Percentiles rank a stretch among this genome's conserved stretches.
phyloP scores from a whole-genome alignment of 106 monocot species.

The Agapanthus africanus region DNA sequence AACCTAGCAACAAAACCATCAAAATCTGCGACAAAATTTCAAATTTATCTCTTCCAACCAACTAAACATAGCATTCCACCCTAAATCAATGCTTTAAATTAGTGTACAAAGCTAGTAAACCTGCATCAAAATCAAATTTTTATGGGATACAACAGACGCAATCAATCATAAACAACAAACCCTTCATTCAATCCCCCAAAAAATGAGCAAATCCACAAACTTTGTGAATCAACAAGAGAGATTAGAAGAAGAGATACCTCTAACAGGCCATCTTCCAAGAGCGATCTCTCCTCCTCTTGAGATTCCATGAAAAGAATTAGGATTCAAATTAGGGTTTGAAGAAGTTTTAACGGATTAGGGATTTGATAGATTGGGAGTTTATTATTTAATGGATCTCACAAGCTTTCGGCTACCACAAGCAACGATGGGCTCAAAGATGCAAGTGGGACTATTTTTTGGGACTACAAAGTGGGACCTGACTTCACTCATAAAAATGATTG shows the following conservation, averaged over 20 bases:
- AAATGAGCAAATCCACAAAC: background rate
- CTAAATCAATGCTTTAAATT: background rate
- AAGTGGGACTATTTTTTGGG: too few relatives aligned
- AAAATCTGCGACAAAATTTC: background rate
- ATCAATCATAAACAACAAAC: background rate
- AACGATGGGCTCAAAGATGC: too few relatives aligned
- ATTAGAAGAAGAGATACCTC: conserved; percentile 5
- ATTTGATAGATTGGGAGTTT: too few relatives aligned
- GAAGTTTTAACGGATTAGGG: background rate
- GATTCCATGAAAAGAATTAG: conserved; percentile 15
- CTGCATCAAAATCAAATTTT: conserved; percentile 6
- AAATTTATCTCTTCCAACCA: background rate
- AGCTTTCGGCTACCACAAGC: too few relatives aligned
- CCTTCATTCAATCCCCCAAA: conserved; percentile 5
- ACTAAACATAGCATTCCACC: background rate
- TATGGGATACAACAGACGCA: background rate
- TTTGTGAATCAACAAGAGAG: background rate
- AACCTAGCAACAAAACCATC: background rate
- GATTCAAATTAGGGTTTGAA: background rate
- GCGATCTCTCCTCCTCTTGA: conserved; percentile 16
- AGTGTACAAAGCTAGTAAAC: background rate
- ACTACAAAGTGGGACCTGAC: too few relatives aligned
- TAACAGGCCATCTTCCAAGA: conserved; percentile 16
- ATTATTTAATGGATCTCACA: too few relatives aligned
- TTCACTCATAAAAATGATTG: too few relatives aligned